Evolutionary conservation across 2,329 filamentous ascomycete species (phyloP), one percentile per base, ranked within the genome.

Genomic region (Phoma sp.): DNA sequence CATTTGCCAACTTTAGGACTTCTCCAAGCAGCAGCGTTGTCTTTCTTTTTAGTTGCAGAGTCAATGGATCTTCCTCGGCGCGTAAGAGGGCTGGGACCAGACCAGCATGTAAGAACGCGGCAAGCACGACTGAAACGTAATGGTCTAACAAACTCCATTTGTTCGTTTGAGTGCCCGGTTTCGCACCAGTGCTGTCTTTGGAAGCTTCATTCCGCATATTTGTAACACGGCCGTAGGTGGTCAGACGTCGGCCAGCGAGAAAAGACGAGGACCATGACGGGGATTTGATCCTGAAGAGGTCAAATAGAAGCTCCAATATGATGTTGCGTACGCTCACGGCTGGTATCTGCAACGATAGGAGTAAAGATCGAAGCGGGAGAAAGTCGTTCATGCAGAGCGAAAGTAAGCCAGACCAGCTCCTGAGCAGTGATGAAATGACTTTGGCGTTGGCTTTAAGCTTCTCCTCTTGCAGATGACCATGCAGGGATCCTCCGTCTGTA

Each of bases 251-350:
- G 7, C 95, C 96, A 32, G 96, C 95, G 41, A 99, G 83, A 72
- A 96, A 99, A 0, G 93, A 96, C 0, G 91, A 93, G 7, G 95
- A 96, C 95, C 95, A 99, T 7, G 92, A 88, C 38, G 95, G 87
- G 54, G 93, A 89, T 65, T 98, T 98, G 69, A 99, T 97, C 32
- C 93, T 87, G 46, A 99, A 77, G 18, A 88, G 83, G 65, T 88
- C 86, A 64, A 96, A 97, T 14, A 99, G 77, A 10, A 99, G 79
- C 71, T 99, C 95, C 57, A 99, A 82, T 14, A 97, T 86, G 0
- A 93, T 88, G 68, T 96, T 92, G 43, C 86, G 78, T 7, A 85
- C 80, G 53, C 80, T 75, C 1, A 80, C 73, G 35, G 82, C 80
- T 2, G 81, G 80, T 51, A 87, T 85, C 58, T 86, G 83, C 22